Evolutionary conservation across 352 stramenopile species (phyloP), one percentile per base, ranked within the genome.

Genomic region (Phytophthora sojae): DNA sequence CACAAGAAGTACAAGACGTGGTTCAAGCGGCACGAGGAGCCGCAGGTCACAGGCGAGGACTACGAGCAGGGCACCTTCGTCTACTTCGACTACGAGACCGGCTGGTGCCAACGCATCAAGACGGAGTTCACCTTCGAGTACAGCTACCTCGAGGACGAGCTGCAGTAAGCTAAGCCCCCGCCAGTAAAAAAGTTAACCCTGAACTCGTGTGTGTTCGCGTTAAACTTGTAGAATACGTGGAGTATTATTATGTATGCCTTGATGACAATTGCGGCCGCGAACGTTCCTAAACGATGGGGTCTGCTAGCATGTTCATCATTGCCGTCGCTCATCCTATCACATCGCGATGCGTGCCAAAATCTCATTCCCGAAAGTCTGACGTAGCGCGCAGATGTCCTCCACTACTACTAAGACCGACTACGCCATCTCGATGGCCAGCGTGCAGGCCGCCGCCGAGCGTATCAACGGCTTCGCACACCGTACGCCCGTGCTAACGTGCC

Each of bases 1-100:
- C 98, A 99, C 88, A 99, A 99, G 75, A 99, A 99, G 93, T 99
- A 99, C 86, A 98, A 98, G 89, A 99, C 98, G 50, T 99, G 98
- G 98, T 99, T 99, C 80, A 98, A 99, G 86, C 93, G 97, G 35
- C 97, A 99, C 71, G 91, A 99, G 76, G 97, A 99, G 80, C 96
- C 97, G 12, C 87, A 97, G 71, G 80, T 98, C 14, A 99, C 97
- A 56, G 99, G 96, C 2, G 97, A 99, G 64, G 96, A 99, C 71
- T 99, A 99, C 84, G 98, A 99, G 81, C 96, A 99, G 84, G 98
- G 98, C 72, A 99, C 98, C 32, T 99, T 99, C 82, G 95, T 99
- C 14, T 99, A 99, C 85, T 99, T 99, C 85, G 98, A 99, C 85
- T 99, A 99, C 79, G 97, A 99, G 85, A 98, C 90, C 26, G 97